Conservation (phyloP, 192 early-diverging fungal species). For the Gigaspora rosea region DNA sequence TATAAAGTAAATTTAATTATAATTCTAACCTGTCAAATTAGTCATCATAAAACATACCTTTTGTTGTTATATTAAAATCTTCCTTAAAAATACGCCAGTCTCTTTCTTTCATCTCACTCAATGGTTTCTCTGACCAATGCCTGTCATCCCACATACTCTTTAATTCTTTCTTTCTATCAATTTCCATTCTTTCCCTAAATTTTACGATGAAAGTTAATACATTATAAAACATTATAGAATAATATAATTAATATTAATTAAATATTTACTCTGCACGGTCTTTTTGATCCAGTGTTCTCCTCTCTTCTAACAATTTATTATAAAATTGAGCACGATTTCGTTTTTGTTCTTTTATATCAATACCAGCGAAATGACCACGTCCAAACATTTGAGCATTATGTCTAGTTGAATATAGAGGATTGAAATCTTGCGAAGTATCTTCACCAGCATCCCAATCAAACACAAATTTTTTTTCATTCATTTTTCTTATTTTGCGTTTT, state of each 20-base stretch:
- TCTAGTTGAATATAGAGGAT: conserved; percentile 83
- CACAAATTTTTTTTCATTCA: conserved; percentile 94
- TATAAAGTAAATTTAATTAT: background rate
- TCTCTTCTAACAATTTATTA: conserved; percentile 61
- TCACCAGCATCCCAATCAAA: conserved; percentile 98
- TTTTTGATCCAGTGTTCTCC: conserved; percentile 57
- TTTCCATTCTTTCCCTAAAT: conserved; percentile 59
- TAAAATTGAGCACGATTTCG: conserved; percentile 69
- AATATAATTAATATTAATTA: background rate
- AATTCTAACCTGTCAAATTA: background rate
- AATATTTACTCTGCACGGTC: conserved; percentile 55
- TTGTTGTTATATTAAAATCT: conserved; percentile 94
- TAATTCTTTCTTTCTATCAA: conserved; percentile 64
- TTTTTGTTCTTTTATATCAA: conserved; percentile 78
- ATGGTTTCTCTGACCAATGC: conserved; percentile 92
- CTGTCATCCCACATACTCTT: conserved; percentile 83
- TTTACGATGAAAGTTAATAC: background rate
- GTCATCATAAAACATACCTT: conserved; percentile 54
- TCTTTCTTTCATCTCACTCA: conserved; percentile 90
- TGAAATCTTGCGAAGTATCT: conserved; percentile 93
- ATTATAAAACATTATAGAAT: background rate
- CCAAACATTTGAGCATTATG: conserved; percentile 80
- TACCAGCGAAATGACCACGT: conserved; percentile 83
- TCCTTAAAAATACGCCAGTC: conserved; percentile 99
- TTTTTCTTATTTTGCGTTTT: conserved; percentile 74